Percentiles rank a stretch among this genome's conserved stretches.
These are phyloP conservation scores for Sistotremastrum niveocremeum DNA, from an alignment of 768 basidiomycete genomes.

Conservation along the genomic window DNA sequence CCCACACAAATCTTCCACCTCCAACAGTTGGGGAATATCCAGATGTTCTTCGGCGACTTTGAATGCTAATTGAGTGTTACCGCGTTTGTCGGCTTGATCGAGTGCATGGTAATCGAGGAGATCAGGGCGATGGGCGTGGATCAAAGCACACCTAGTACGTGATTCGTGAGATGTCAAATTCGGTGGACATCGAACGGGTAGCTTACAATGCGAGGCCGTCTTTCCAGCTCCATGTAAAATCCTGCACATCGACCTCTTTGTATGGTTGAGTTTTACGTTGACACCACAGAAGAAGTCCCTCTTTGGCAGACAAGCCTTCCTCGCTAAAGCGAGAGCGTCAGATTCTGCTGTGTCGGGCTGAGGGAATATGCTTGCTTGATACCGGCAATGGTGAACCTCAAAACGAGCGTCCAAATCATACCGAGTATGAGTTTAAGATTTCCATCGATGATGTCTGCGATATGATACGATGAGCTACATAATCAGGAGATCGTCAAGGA, in stretches of 20 bases:
- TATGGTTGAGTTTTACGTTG: conserved; percentile 91
- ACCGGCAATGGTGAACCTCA: conserved; percentile 95
- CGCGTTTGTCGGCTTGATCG: conserved; percentile 65
- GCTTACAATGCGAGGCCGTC: conserved; percentile 89
- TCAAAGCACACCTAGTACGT: conserved; percentile 72
- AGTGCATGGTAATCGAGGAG: conserved; percentile 79
- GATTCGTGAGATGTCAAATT: conserved; percentile 5
- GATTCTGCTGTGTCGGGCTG: background rate
- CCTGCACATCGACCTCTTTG: conserved; percentile 83
- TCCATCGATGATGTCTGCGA: conserved; percentile 94
- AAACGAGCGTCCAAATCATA: conserved; percentile 97
- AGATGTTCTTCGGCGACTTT: conserved; percentile 76
- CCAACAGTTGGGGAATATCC: conserved; percentile 87
- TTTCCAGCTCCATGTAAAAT: conserved; percentile 87
- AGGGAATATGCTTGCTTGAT: conserved; percentile 56
- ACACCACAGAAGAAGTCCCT: conserved; percentile 94
- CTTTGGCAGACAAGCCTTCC: conserved; percentile 97
- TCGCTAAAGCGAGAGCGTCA: conserved; percentile 39
- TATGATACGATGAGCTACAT: conserved; percentile 1
- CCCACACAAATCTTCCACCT: conserved; percentile 92
- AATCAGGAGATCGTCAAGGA: background rate
- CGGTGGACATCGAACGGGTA: background rate
- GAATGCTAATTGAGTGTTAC: conserved; percentile 82
- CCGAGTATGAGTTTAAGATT: conserved; percentile 96
- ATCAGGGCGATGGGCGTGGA: conserved; percentile 95